Evolutionary conservation across 2,329 filamentous ascomycete genomes (phyloP), one percentile per base, ranked within the genome.

Genomic region (Aspergillus sp.): DNA sequence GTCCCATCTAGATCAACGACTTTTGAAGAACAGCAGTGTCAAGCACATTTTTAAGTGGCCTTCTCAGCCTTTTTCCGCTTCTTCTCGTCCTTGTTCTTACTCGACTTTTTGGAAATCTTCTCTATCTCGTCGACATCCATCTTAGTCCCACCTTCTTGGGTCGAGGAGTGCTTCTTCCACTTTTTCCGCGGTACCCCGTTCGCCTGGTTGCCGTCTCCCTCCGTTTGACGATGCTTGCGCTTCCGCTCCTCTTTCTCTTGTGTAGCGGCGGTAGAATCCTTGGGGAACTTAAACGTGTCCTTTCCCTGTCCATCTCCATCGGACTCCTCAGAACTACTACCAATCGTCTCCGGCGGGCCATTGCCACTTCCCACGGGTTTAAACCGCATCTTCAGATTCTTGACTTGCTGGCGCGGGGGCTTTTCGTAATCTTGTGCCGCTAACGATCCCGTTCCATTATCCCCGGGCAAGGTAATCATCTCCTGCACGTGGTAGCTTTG

Each of bases 331-430:
- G 64, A 66, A 46, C 60, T 62, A n/a, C 55, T 61, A 8, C 64
- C 68, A 35, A 68, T 48, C 4, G 61, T 67, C 51, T 68, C 64
- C 1, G 65, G 58, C 0, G 57, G 52, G 2, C 52, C 56, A 10
- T 55, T 50, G 5, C 56, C 54, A 42, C 65, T 69, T 28, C 71
- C 71, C 34, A 70, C 64, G 19, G 71, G 70, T 6, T 61, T 62
- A 50, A 73, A 73, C 29, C 70, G 69, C 68, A 72, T 71, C 52
- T 65, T 70, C 49, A 73, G 46, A 45, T 69, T 52, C 48, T 67
- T 67, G 9, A 70, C 70, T 45, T 73, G 70, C 44, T 66, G 58
- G 33, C 64, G 61, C 32, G 63, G 55, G 2, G 65, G 63, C 51
- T 66, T 70, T 27, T 62, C 59, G 35, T 61, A 49, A 41, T 61